phyloP scores from a whole-genome alignment of 805 yeast species.

The Myxozyma geophila region DNA sequence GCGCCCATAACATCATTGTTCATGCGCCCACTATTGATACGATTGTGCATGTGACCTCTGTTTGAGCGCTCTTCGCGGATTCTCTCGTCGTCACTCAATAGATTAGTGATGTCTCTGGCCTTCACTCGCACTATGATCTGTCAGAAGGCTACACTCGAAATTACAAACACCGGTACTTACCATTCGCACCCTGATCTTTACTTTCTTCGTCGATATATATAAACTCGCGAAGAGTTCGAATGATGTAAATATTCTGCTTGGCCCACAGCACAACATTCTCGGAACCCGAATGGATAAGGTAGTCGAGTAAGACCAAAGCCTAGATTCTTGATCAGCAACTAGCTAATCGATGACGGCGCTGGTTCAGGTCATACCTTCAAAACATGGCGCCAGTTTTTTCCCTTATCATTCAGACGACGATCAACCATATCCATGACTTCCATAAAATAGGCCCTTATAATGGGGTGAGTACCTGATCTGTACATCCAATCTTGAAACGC shows the following conservation, averaged over 20 bases:
- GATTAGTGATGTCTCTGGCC: conserved; percentile 81
- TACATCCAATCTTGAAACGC: conserved; percentile 27
- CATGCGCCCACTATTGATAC: conserved; percentile 12
- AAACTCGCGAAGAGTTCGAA: conserved; percentile 90
- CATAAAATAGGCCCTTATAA: conserved; percentile 63
- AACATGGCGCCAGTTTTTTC: conserved; percentile 96
- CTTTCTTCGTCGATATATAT: conserved; percentile 77
- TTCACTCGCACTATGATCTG: conserved; percentile 63
- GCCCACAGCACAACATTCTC: conserved; percentile 92
- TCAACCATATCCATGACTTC: conserved; percentile 95
- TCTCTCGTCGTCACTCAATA: conserved; percentile 80
- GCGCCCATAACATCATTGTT: conserved; percentile 24
- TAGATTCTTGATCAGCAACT: not conserved
- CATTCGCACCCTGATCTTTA: conserved; percentile 83
- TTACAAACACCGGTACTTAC: conserved; percentile 10
- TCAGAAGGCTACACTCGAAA: not conserved
- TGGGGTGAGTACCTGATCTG: not conserved
- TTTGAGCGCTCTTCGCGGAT: conserved; percentile 67
- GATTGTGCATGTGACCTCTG: conserved; percentile 39
- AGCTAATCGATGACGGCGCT: not conserved
- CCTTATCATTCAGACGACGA: conserved; percentile 89
- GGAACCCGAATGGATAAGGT: conserved; percentile 79
- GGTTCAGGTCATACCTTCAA: conserved; percentile 55
- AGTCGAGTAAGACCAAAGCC: conserved; percentile 83
- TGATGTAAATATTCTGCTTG: conserved; percentile 80